phyloP scores from a whole-genome alignment of 768 basidiomycete genomes.

The Cantharellus cinnabarinus region DNA sequence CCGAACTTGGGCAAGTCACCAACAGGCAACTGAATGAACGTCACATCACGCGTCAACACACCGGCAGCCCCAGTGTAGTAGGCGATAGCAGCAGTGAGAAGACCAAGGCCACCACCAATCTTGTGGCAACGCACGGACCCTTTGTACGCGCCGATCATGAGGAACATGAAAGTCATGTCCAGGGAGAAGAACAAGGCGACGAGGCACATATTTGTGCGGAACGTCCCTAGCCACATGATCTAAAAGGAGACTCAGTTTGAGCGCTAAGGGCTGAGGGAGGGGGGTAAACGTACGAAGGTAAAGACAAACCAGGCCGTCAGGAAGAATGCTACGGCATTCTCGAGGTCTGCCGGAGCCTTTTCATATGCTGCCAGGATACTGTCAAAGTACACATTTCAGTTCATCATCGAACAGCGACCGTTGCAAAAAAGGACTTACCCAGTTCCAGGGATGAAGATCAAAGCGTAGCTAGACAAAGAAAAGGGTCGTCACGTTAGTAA shows the following conservation, averaged over 20 bases:
- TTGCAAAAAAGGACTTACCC: conserved; percentile 17
- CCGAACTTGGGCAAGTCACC: conserved; percentile 1
- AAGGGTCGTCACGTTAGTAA: background rate
- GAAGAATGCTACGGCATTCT: background rate
- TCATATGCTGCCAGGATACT: background rate
- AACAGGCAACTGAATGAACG: background rate
- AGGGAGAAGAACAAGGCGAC: conserved; percentile 33
- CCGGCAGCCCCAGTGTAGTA: conserved; percentile 18
- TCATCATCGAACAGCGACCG: background rate
- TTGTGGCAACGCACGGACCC: conserved; percentile 10
- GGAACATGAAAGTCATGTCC: conserved; percentile 30
- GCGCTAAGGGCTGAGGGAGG: background rate
- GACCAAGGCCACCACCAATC: conserved; percentile 18
- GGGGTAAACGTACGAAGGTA: conserved; percentile 17
- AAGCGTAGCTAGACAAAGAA: background rate
- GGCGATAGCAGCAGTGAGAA: conserved; percentile 16
- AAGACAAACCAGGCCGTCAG: conserved; percentile 54
- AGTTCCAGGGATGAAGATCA: conserved; percentile 47
- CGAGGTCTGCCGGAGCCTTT: background rate
- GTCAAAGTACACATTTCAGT: background rate
- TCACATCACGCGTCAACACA: background rate
- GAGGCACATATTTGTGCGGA: conserved; percentile 30
- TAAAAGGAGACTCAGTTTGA: background rate
- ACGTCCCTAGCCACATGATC: conserved; percentile 10
- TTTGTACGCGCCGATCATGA: conserved; percentile 23